A percentile compares a stretch with the other conserved stretches of the same genome.
Conservation (phyloP, 352 stramenopile species). For the Thraustochytrium sp. region DNA sequence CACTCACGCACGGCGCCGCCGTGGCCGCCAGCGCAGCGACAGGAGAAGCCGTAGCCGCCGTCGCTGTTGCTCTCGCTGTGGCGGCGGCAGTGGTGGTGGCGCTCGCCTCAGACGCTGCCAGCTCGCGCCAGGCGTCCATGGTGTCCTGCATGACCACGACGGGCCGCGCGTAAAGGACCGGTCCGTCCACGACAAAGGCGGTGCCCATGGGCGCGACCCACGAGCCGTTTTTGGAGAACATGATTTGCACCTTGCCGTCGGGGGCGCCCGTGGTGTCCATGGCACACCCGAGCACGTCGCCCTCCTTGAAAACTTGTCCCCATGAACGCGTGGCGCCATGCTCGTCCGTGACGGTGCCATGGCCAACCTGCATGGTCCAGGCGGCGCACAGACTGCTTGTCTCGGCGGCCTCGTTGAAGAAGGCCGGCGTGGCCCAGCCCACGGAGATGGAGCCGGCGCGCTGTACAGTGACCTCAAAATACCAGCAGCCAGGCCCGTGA, state of each 20-base stretch:
- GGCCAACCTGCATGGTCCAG: background rate
- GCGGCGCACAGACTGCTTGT: background rate
- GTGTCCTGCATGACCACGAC: background rate
- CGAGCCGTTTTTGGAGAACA: slow-evolving; percentile 19
- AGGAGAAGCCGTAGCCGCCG: background rate
- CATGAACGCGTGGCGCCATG: background rate
- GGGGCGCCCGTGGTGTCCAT: background rate
- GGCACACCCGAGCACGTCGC: slow-evolving; percentile 14
- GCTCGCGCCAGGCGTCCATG: background rate
- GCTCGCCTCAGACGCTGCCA: background rate
- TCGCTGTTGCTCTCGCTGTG: background rate
- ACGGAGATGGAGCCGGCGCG: background rate
- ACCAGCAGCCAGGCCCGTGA: background rate
- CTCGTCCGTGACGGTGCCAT: slow-evolving; percentile 13
- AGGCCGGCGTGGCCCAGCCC: slow-evolving; percentile 32
- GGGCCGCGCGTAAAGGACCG: slow-evolving; percentile 8
- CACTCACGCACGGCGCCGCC: background rate
- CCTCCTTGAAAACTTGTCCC: slow-evolving; percentile 8
- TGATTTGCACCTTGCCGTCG: background rate
- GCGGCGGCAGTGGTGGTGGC: background rate
- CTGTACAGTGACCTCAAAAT: slow-evolving; percentile 22
- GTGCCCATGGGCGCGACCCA: background rate
- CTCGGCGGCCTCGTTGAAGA: background rate
- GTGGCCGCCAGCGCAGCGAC: background rate
- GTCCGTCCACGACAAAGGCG: slow-evolving; percentile 9